A percentile compares a stretch with the other conserved stretches of the same genome.
phyloP scores from a whole-genome alignment of 2,329 filamentous ascomycete species.

The Ceratocystis variospora region DNA sequence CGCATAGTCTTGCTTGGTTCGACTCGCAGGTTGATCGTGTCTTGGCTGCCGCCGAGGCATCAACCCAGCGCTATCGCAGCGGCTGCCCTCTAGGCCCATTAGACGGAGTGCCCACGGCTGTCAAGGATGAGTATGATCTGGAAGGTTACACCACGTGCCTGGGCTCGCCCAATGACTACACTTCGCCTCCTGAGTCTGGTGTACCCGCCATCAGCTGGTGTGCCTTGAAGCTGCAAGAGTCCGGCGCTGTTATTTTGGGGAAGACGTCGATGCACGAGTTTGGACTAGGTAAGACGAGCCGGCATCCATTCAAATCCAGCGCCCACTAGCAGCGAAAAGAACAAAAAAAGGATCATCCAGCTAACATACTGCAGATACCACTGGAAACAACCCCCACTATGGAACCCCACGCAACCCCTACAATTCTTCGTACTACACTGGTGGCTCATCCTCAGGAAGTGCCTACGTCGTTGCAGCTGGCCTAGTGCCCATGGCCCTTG shows the following conservation, averaged over 20 bases:
- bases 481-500: constrained; percentile 56
- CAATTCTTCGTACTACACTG: constrained; percentile 59
- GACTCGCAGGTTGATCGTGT: constrained; percentile 31
- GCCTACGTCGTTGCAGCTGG: constrained; percentile 58
- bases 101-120: constrained; percentile 58
- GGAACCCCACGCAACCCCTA: constrained; percentile 68
- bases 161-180: constrained; percentile 49
- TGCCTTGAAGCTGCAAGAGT: constrained; percentile 53
- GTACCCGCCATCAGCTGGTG: constrained; percentile 48
- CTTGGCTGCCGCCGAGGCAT: constrained; percentile 32
- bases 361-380: constrained; percentile 39
- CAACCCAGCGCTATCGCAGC: constrained; percentile 35
- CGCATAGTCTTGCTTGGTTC: constrained; percentile 33
- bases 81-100: constrained; percentile 47
- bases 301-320: not conserved
- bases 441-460: constrained; percentile 61
- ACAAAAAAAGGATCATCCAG: not conserved
- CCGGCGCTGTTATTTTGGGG: constrained; percentile 57
- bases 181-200: constrained; percentile 29
- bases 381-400: constrained; percentile 58
- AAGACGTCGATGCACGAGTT: constrained; percentile 68
- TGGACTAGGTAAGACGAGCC: constrained; percentile 41
- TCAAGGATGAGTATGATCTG: constrained; percentile 66
- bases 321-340: not conserved
- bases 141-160: constrained; percentile 57